Conservation (phyloP, 768 basidiomycete genomes). For the Kwoniella sp. region DNA sequence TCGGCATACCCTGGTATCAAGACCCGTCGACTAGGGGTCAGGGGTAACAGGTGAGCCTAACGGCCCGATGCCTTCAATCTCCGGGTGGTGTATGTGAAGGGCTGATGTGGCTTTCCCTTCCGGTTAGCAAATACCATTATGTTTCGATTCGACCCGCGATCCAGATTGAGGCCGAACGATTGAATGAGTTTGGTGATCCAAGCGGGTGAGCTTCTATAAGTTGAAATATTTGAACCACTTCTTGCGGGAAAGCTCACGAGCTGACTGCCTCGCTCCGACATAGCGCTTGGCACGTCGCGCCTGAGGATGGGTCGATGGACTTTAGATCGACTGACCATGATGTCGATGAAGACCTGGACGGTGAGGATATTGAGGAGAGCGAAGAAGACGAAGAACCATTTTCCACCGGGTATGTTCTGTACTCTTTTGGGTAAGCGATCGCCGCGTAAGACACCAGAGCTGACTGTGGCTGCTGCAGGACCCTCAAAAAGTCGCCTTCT, state of each 20-base stretch:
- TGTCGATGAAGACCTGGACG: constrained; percentile 66
- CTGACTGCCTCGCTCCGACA: constrained; percentile 27
- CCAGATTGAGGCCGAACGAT: constrained; percentile 42
- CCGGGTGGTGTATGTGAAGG: too few species aligned
- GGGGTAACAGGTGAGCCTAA: constrained; percentile 65
- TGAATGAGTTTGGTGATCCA: constrained; percentile 51
- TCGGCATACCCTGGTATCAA: constrained; percentile 93
- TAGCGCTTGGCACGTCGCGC: constrained; percentile 35
- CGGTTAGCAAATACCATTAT: constrained; percentile 93
- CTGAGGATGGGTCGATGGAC: constrained; percentile 77
- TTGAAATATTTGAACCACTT: too few species aligned
- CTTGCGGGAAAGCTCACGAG: constrained; percentile 30
- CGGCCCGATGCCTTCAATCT: too few species aligned
- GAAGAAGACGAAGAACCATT: constrained; percentile 67
- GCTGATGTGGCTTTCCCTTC: too few species aligned
- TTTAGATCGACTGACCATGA: constrained; percentile 59
- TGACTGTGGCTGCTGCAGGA: constrained; percentile 66
- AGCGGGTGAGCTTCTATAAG: constrained; percentile 42
- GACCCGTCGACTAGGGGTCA: constrained; percentile 84
- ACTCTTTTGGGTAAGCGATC: too few species aligned
- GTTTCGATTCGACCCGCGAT: constrained; percentile 36
- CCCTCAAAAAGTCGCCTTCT: constrained; percentile 69
- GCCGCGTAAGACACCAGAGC: too few species aligned
- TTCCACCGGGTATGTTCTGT: constrained; percentile 76
- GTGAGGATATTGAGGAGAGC: constrained; percentile 82